These are phyloP conservation scores for Lagenidium giganteum DNA, from an alignment of 352 stramenopile genomes.

Conservation along the genomic window DNA sequence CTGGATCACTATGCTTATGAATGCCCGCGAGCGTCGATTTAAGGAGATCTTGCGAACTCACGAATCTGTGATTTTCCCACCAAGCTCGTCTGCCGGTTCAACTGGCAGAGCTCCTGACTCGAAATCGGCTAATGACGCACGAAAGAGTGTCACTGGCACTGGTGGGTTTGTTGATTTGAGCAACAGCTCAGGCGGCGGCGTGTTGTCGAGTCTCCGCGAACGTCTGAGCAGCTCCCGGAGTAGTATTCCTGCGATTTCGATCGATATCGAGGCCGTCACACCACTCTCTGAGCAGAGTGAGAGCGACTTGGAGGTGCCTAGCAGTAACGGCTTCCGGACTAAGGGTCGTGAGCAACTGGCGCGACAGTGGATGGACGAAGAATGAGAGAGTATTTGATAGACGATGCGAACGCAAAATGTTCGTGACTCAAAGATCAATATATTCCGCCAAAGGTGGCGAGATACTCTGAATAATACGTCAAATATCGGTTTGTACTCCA, in stretches of 20 bases:
- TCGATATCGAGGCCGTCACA: conserved; percentile 20
- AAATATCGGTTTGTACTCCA: conserved; percentile 2
- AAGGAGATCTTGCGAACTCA: conserved; percentile 24
- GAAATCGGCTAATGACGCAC: not conserved
- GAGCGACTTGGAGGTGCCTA: conserved; percentile 22
- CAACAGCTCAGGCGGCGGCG: not conserved
- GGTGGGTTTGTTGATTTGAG: conserved; percentile 17
- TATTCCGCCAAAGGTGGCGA: no score
- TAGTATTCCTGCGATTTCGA: conserved; percentile 10
- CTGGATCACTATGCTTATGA: conserved; percentile 24
- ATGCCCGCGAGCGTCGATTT: conserved; percentile 25
- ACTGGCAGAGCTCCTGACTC: no score
- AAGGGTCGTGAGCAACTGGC: conserved; percentile 21
- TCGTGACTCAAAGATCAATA: no score
- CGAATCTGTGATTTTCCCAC: conserved; percentile 18
- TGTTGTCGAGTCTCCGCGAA: conserved; percentile 5
- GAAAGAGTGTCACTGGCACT: not conserved
- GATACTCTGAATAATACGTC: no score
- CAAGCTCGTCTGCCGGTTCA: not conserved
- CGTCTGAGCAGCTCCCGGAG: conserved; percentile 6
- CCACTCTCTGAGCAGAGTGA: conserved; percentile 18
- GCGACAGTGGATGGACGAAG: conserved; percentile 20
- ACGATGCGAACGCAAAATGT: conserved; percentile 13
- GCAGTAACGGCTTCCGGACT: conserved; percentile 21
- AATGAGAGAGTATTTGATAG: not conserved